Evolutionary conservation across 805 yeast genomes (phyloP), one percentile per base, ranked within the genome.

Genomic region (Kodamaea fukazawae): DNA sequence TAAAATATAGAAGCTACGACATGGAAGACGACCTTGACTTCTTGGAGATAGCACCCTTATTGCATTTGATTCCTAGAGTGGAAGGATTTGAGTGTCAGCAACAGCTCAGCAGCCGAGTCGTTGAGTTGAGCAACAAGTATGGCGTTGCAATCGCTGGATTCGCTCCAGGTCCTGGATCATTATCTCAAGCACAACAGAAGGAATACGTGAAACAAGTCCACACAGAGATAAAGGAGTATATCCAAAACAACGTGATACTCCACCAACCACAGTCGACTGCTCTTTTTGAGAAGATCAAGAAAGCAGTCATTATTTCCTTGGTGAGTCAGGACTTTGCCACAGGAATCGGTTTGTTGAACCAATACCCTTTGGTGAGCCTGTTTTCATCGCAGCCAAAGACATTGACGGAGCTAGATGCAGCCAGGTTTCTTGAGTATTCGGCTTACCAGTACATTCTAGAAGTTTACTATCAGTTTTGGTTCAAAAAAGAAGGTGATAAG

Each of bases 401-500:
- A 30, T 38, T 44, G 18, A 41, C 37, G 9, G 55, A 46, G 26
- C 51, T 61, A 33, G 43, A 43, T 11, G 39, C 42, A 6, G 64
- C 61, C 47, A 38, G 49, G 22, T 60, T 49, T 46, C 41, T 64
- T 23, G 67, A 65, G 46, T 57, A 49, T 36, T 45, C 54, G 20
- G 58, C 60, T 35, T 53, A 51, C 36, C 66, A 60, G 34, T 53
- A 52, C 23, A 35, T 52, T 3, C 42, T 51, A 10, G 42, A 48
- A 7, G 36, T 60, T 1, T 55, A 50, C 44, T 53, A 50, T 18
- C 47, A 38, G 39, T 34, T 54, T 11, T 57, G 62, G 58, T 57
- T 54, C 33, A 46, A 53, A 6, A 29, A 38, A 14, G 37, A 32
- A 4, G 36, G 30, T 20, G 43, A 36, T 14, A 37, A 38, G 20